Conservation (phyloP, 2,329 filamentous ascomycete species). For the Alternaria postmessia region DNA sequence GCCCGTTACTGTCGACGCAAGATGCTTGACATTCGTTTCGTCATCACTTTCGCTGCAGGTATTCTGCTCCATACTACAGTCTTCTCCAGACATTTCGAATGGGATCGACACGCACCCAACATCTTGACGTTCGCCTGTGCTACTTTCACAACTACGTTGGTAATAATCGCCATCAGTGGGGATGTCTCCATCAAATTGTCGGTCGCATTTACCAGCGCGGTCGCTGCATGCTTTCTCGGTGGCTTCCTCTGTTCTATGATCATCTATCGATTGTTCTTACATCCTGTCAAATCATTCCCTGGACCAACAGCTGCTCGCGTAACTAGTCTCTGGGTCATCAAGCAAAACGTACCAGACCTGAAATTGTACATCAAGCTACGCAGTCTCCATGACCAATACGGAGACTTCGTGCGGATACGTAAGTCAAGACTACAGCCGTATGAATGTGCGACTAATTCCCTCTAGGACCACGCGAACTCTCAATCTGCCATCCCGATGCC, state of each 20-base stretch:
- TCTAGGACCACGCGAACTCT: slow-evolving; percentile 33
- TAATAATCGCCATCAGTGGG: not conserved
- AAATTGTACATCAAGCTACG: slow-evolving; percentile 20
- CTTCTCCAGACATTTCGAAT: slow-evolving; percentile 14
- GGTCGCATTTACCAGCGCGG: not conserved
- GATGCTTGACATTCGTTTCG: not conserved
- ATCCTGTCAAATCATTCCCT: not conserved
- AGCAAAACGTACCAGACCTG: slow-evolving; percentile 10
- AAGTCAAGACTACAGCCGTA: slow-evolving; percentile 8
- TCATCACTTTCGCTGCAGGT: slow-evolving; percentile 9
- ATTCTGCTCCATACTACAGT: slow-evolving; percentile 5
- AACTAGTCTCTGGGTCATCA: not conserved
- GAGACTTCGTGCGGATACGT: slow-evolving; percentile 32
- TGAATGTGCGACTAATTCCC: not conserved
- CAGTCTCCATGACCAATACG: slow-evolving; percentile 23
- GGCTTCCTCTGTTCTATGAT: slow-evolving; percentile 14
- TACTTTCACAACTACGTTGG: not conserved
- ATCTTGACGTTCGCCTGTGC: not conserved
- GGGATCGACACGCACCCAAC: slow-evolving; percentile 13
- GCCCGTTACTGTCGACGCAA: not conserved
- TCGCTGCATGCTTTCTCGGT: not conserved
- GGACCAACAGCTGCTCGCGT: not conserved
- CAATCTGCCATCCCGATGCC: slow-evolving; percentile 30
- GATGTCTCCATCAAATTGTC: no score
- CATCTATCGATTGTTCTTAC: slow-evolving; percentile 14